Percentiles rank a stretch among this genome's conserved stretches.
Evolutionary conservation across 768 basidiomycete species (phyloP).

Genomic region (Leccinellum luteum): DNA sequence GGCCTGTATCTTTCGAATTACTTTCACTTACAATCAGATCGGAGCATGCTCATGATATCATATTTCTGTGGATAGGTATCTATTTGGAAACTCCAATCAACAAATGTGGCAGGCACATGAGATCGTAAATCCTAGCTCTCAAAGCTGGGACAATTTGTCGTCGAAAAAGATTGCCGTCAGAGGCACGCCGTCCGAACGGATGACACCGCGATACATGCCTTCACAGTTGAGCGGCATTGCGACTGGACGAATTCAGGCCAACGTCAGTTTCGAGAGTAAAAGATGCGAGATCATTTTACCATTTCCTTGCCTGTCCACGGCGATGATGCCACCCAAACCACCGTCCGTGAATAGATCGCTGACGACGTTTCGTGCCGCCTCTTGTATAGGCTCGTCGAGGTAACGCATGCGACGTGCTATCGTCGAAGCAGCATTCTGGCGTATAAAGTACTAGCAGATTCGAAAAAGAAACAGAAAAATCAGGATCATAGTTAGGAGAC

Average conservation of each 20-base stretch:
- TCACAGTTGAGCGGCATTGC: conserved; percentile 71
- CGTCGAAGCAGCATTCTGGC: conserved; percentile 61
- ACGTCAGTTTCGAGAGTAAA: background rate
- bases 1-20: too few relatives aligned
- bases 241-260: conserved; percentile 42
- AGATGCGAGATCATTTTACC: conserved; percentile 38
- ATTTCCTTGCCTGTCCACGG: conserved; percentile 65
- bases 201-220: conserved; percentile 83
- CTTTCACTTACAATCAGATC: too few relatives aligned
- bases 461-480: background rate
- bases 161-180: conserved; percentile 78
- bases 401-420: conserved; percentile 67
- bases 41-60: too few relatives aligned
- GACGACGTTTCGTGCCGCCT: conserved; percentile 55
- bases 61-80: too few relatives aligned
- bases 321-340: conserved; percentile 75
- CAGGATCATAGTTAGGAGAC: conserved; percentile 1
- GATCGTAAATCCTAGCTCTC: background rate
- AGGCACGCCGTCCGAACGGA: conserved; percentile 63
- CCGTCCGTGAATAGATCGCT: conserved; percentile 56
- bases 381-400: conserved; percentile 50
- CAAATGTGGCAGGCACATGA: background rate
- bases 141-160: conserved; percentile 42
- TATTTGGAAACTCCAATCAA: background rate
- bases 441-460: conserved; percentile 66